phyloP scores from a whole-genome alignment of 495 filamentous ascomycete genomes.

The Xylaria venustula region DNA sequence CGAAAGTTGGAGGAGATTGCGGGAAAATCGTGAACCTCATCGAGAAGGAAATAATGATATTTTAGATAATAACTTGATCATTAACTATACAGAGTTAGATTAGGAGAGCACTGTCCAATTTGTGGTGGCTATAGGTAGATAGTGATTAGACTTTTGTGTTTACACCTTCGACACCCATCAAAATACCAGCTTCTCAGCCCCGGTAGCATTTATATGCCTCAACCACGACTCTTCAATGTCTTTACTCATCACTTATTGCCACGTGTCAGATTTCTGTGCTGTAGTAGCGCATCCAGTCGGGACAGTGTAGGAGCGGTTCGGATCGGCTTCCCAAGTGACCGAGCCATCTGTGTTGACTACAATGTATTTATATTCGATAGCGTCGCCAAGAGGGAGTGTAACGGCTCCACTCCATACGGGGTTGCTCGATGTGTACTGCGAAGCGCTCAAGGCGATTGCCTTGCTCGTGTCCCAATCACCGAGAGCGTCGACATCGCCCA shows the following conservation, averaged over 20 bases:
- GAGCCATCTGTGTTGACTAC: constrained; percentile 52
- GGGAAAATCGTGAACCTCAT: neutral
- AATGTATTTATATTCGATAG: constrained; percentile 69
- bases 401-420: constrained; percentile 59
- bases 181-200: too few species aligned
- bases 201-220: too few species aligned
- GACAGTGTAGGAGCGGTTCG: constrained; percentile 60
- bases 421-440: constrained; percentile 52
- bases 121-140: too few species aligned
- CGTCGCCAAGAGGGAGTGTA: constrained; percentile 48
- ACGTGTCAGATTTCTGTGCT: constrained; percentile 37
- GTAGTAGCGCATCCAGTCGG: constrained; percentile 46
- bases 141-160: too few species aligned
- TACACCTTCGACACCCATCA: too few species aligned
- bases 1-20: constrained; percentile 24
- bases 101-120: too few species aligned
- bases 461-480: constrained; percentile 55
- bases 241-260: constrained; percentile 22
- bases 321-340: constrained; percentile 63
- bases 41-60: too few species aligned
- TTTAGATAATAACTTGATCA: too few species aligned
- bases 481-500: constrained; percentile 53
- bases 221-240: neutral
- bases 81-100: too few species aligned
- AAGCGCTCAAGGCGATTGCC: constrained; percentile 53